Evolutionary conservation across 2,329 filamentous ascomycete species (phyloP), one percentile per base, ranked within the genome.

Genomic region (Ceratocystiopsis brevicomis): DNA sequence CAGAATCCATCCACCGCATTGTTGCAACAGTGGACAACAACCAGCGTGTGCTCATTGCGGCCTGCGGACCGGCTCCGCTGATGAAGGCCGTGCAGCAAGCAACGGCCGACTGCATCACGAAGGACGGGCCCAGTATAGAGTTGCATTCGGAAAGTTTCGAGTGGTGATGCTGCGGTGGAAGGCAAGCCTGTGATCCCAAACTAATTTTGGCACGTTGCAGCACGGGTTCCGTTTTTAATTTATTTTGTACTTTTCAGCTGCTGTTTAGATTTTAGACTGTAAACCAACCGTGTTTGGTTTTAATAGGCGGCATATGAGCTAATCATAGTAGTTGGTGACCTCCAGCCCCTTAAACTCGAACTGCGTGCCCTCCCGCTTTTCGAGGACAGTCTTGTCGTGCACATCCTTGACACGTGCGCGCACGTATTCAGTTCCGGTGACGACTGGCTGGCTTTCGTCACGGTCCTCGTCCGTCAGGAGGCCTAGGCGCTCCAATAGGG

Each of bases 121-220:
- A 57, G 1, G 55, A 59, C 17, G 67, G 66, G 3, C 64, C 66
- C 2, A 64, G 61, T 33, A 57, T 70, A 15, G 66, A 68, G 49
- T 53, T 69, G 40, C 65, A 69, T 50, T 65, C 61, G 46, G 67
- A 69, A 51, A 59, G 65, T 51, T 67, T 68, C 46, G 61, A 60
- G 3, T 66, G 39, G 39, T 43, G 25, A 30, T 21, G 19, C 19
- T n/a, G n/a, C n/a, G n/a, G n/a, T n/a, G n/a, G n/a, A n/a, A n/a
- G n/a, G n/a, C n/a, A n/a, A n/a, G n/a, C n/a, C n/a, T n/a, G n/a
- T n/a, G n/a, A n/a, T n/a, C n/a, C n/a, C n/a, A n/a, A n/a, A n/a
- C n/a, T n/a, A n/a, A 21, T 21, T 21, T 21, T 21, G 21, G 21
- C 21, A n/a, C n/a, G n/a, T n/a, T n/a, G n/a, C n/a, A n/a, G n/a